Evolutionary conservation across 495 filamentous ascomycete species (phyloP).

Genomic region (Lentithecium fluviatile): DNA sequence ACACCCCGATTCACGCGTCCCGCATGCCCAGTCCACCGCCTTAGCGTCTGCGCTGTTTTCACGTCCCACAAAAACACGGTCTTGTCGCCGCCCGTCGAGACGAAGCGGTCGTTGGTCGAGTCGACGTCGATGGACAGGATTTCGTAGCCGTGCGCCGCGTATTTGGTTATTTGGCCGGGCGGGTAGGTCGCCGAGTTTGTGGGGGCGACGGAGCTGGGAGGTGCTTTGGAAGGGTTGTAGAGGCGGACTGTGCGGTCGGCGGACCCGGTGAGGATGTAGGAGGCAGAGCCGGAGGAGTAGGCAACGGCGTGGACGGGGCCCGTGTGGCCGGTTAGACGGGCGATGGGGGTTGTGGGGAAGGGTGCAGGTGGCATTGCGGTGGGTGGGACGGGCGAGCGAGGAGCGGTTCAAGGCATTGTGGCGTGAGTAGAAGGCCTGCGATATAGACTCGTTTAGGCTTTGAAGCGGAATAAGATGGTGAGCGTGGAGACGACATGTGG

Average conservation of each 20-base stretch:
- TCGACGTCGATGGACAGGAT: constrained; percentile 77
- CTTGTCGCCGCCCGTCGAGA: constrained; percentile 81
- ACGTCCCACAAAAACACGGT: constrained; percentile 95
- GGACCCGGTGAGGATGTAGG: constrained; percentile 82
- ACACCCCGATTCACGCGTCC: constrained; percentile 74
- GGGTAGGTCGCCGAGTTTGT: neutral
- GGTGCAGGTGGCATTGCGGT: neutral
- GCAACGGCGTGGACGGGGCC: constrained; percentile 66
- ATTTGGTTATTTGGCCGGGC: constrained; percentile 71
- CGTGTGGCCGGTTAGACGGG: constrained; percentile 39
- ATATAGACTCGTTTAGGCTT: neutral
- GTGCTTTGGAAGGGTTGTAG: constrained; percentile 56
- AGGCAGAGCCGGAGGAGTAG: constrained; percentile 65
- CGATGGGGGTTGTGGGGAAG: constrained; percentile 42
- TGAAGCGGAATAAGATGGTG: neutral
- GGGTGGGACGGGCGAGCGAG: constrained; percentile 24
- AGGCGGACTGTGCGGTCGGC: constrained; percentile 82
- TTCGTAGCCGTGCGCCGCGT: constrained; percentile 85
- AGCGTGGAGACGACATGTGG: too few species aligned
- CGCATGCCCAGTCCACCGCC: constrained; percentile 62
- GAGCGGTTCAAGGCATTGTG: neutral
- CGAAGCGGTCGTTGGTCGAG: constrained; percentile 77
- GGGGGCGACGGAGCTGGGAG: constrained; percentile 42
- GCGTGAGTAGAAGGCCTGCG: neutral
- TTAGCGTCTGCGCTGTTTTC: constrained; percentile 65